These are phyloP conservation scores for Gardenia jasminoides DNA, from an alignment of 257 asterid species.

Conservation along the genomic window DNA sequence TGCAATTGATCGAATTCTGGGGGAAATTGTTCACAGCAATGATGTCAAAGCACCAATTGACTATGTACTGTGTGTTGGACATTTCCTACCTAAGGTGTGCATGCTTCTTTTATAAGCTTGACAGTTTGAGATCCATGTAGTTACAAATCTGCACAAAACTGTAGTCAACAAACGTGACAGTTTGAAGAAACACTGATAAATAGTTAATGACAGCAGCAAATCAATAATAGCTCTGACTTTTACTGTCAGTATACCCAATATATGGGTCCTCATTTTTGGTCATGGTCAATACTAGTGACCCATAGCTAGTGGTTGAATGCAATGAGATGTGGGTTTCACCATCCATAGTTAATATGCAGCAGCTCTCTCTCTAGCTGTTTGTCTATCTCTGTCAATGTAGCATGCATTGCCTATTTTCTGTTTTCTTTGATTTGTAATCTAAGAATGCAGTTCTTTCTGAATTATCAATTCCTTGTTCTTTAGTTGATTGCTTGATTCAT, in stretches of 20 bases:
- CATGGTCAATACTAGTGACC: background rate
- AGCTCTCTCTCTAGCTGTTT: background rate
- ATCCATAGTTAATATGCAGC: background rate
- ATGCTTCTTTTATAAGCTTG: background rate
- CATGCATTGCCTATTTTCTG: background rate
- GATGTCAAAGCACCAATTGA: conserved; percentile 71
- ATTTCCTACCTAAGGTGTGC: conserved; percentile 79
- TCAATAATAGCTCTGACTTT: background rate
- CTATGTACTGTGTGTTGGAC: conserved; percentile 81
- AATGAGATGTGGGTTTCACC: background rate
- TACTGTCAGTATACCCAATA: background rate
- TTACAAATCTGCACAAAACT: background rate
- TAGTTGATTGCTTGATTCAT: background rate
- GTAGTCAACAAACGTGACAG: background rate
- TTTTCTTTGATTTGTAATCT: background rate
- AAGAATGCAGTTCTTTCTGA: background rate
- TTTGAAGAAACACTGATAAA: background rate
- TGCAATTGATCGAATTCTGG: conserved; percentile 92
- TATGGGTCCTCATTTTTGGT: background rate
- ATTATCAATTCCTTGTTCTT: background rate
- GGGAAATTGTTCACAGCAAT: conserved; percentile 86
- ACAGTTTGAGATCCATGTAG: background rate
- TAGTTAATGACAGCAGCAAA: background rate
- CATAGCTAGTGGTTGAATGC: background rate
- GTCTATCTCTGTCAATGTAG: no score